Evolutionary conservation across 164 flowering plant species (phyloP).

Genomic region (Tinospora cordifolia): DNA sequence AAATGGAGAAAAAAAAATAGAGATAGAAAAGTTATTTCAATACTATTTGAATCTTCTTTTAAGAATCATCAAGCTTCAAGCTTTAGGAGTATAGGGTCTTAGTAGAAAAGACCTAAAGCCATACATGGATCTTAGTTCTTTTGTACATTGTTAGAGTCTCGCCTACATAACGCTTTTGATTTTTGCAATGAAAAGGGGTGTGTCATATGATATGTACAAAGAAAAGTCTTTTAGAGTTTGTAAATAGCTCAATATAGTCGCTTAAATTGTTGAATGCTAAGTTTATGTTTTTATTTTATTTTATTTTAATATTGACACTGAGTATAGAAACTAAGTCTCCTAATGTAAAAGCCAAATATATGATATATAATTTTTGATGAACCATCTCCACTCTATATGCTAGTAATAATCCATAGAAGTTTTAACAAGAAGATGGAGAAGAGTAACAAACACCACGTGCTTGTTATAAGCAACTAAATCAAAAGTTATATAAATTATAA

Average conservation of each 20-base stretch:
- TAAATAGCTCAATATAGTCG: background rate
- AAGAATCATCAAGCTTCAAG: too few relatives aligned
- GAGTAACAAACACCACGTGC: too few relatives aligned
- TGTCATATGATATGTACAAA: background rate
- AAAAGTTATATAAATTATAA: too few relatives aligned
- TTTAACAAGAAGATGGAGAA: too few relatives aligned
- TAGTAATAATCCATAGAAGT: too few relatives aligned
- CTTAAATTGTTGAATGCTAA: background rate
- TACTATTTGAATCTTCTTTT: background rate
- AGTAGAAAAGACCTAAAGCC: background rate
- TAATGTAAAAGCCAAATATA: background rate
- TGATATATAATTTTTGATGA: too few relatives aligned
- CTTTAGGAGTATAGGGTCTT: too few relatives aligned
- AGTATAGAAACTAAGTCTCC: background rate
- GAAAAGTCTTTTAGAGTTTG: background rate
- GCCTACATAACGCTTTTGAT: background rate
- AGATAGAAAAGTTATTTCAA: background rate
- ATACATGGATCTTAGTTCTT: background rate
- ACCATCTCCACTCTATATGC: too few relatives aligned
- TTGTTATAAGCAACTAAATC: too few relatives aligned
- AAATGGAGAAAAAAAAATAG: background rate
- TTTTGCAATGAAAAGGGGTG: background rate
- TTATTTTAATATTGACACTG: background rate
- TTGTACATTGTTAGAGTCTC: background rate
- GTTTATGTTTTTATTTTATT: background rate